phyloP scores from a whole-genome alignment of 495 filamentous ascomycete species.

The Bacidia rubella region DNA sequence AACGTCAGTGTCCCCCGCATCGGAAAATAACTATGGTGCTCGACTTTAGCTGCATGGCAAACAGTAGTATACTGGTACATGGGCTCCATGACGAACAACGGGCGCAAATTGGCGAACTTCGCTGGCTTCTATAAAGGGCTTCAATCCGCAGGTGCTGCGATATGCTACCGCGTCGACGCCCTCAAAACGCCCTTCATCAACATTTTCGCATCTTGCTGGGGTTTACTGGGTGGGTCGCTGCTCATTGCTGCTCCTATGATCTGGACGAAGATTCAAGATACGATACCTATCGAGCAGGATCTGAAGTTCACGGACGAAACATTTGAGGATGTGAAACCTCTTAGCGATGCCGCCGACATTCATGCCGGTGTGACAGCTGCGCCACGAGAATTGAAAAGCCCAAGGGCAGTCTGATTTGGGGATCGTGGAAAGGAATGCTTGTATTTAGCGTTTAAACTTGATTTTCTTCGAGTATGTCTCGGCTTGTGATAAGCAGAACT shows the following conservation, averaged over 20 bases:
- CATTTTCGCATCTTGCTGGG: conserved; percentile 44
- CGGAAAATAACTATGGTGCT: neutral
- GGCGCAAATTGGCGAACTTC: conserved; percentile 78
- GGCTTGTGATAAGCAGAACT: too few relatives aligned
- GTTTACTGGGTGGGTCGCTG: conserved; percentile 50
- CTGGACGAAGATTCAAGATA: conserved; percentile 56
- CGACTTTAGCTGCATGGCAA: conserved; percentile 47
- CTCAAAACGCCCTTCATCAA: conserved; percentile 44
- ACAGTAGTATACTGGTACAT: conserved; percentile 81
- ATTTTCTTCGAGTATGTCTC: too few relatives aligned
- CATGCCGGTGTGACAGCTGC: neutral
- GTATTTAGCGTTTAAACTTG: too few relatives aligned
- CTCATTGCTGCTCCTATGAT: conserved; percentile 60
- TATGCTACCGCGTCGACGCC: conserved; percentile 67
- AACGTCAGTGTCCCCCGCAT: neutral
- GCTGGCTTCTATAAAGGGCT: conserved; percentile 89
- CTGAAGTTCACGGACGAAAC: conserved; percentile 67
- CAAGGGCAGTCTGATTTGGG: too few relatives aligned
- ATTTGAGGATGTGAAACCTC: conserved; percentile 42
- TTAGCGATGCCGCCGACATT: neutral
- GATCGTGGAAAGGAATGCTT: too few relatives aligned
- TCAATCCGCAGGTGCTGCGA: conserved; percentile 71
- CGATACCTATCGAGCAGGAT: conserved; percentile 57
- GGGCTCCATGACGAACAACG: conserved; percentile 79
- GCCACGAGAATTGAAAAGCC: neutral